Evolutionary conservation across 2,329 filamentous ascomycete species (phyloP).

Genomic region (Plectosphaerella sp.): DNA sequence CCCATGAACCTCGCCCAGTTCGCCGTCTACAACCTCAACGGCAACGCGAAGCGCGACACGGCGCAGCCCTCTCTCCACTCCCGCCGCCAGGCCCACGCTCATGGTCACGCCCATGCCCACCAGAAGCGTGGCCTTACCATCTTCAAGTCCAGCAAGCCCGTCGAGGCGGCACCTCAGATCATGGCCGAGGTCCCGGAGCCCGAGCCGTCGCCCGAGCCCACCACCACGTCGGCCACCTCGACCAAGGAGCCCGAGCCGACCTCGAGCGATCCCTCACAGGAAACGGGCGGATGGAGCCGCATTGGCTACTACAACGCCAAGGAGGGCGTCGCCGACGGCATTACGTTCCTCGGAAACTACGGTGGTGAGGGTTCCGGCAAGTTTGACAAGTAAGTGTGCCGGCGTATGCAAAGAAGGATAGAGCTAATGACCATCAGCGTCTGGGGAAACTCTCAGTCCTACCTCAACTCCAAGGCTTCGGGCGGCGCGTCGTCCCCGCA

Average conservation of each 20-base stretch:
- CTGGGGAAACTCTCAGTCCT: slow-evolving; percentile 42
- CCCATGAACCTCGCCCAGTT: slow-evolving; percentile 63
- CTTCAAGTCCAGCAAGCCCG: slow-evolving; percentile 3
- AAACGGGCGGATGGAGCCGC: slow-evolving; percentile 31
- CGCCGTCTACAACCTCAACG: slow-evolving; percentile 60
- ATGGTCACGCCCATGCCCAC: slow-evolving; percentile 42
- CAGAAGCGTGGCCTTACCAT: slow-evolving; percentile 28
- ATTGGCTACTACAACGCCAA: slow-evolving; percentile 40
- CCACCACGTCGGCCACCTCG: slow-evolving; percentile 5
- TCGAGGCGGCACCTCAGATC: slow-evolving; percentile 7
- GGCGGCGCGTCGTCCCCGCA: slow-evolving; percentile 31
- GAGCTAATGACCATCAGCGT: slow-evolving; percentile 18
- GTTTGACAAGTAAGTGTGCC: slow-evolving; percentile 34
- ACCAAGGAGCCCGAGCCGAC: slow-evolving; percentile 1
- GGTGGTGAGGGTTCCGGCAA: slow-evolving; percentile 38
- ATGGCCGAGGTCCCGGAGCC: slow-evolving; percentile 7
- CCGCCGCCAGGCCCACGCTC: slow-evolving; percentile 31
- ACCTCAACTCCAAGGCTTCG: slow-evolving; percentile 36
- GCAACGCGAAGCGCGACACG: slow-evolving; percentile 21
- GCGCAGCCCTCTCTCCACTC: slow-evolving; percentile 19
- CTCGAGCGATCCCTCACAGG: slow-evolving; percentile 1
- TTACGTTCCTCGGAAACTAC: slow-evolving; percentile 45
- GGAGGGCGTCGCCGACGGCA: slow-evolving; percentile 31
- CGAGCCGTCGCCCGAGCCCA: slow-evolving; percentile 6
- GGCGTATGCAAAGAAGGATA: background rate